Percentiles rank a stretch among this genome's conserved stretches.
Evolutionary conservation across 2,329 filamentous ascomycete species (phyloP).

Genomic region (Ilyonectria sp.): DNA sequence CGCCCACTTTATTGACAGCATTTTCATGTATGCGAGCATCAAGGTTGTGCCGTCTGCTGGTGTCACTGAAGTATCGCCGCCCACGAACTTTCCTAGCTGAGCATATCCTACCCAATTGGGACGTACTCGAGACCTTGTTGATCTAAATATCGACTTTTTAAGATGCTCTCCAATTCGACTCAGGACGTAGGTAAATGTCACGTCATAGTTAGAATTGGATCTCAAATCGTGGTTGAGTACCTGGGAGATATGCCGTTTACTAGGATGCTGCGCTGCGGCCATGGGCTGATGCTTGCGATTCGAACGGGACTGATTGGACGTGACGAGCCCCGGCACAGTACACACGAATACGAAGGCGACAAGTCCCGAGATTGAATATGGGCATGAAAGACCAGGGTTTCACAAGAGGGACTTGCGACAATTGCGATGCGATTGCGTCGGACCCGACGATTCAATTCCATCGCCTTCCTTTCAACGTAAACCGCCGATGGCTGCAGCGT

Average conservation of each 20-base stretch:
- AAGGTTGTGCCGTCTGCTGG: neutral
- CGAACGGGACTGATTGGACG: constrained; percentile 14
- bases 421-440: constrained; percentile 17
- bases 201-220: no score
- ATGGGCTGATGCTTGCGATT: constrained; percentile 20
- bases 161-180: no score
- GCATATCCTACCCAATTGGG: no score
- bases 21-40: no score
- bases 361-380: constrained; percentile 21
- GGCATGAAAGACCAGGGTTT: neutral
- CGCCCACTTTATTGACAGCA: no score
- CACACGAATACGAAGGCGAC: constrained; percentile 26
- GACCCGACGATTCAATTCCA: neutral
- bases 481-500: neutral
- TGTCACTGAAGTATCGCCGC: neutral
- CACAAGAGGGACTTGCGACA: neutral
- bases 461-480: neutral
- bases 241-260: neutral
- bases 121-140: no score
- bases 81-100: no score
- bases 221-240: no score
- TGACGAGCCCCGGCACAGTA: neutral
- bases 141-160: no score
- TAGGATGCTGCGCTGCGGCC: neutral
- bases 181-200: no score